A percentile compares a stretch with the other conserved stretches of the same genome.
Conservation (phyloP, 371 early-diverging fungal genomes). For the Chytridium lagenaria region DNA sequence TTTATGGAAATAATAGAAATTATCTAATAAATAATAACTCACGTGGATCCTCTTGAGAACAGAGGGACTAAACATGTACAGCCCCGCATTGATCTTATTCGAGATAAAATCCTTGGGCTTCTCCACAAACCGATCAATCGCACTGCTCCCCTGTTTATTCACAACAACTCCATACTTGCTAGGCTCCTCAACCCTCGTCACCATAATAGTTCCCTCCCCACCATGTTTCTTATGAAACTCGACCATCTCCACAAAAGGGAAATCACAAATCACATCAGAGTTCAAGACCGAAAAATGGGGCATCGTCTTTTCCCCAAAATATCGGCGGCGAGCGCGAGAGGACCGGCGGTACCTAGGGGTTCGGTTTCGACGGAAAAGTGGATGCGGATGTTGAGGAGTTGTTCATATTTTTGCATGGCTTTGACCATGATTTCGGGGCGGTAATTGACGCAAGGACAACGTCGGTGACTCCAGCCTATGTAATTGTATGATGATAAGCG, state of each 20-base stretch:
- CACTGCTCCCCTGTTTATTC: conserved; percentile 57
- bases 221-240: conserved; percentile 89
- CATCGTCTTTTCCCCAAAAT: conserved; percentile 88
- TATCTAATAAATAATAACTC: conserved; percentile 31
- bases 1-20: conserved; percentile 17
- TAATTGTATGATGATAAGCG: background rate
- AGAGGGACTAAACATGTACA: conserved; percentile 95
- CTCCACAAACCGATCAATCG: conserved; percentile 96
- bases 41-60: conserved; percentile 92
- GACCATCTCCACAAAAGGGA: conserved; percentile 89
- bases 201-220: conserved; percentile 90
- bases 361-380: conserved; percentile 97
- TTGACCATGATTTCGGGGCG: conserved; percentile 94
- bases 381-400: conserved; percentile 87
- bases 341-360: conserved; percentile 99
- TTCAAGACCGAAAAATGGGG: conserved; percentile 99
- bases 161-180: conserved; percentile 96
- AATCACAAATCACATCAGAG: conserved; percentile 98
- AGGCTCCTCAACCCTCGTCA: conserved; percentile 98
- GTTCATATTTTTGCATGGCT: conserved; percentile 84
- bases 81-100: conserved; percentile 99
- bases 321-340: conserved; percentile 92
- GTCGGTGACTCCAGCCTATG: conserved; percentile 94
- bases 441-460: conserved; percentile 98
- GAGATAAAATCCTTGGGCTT: conserved; percentile 95